Conservation (phyloP, 2,329 filamentous ascomycete species). For the Scedosporium boydii region DNA sequence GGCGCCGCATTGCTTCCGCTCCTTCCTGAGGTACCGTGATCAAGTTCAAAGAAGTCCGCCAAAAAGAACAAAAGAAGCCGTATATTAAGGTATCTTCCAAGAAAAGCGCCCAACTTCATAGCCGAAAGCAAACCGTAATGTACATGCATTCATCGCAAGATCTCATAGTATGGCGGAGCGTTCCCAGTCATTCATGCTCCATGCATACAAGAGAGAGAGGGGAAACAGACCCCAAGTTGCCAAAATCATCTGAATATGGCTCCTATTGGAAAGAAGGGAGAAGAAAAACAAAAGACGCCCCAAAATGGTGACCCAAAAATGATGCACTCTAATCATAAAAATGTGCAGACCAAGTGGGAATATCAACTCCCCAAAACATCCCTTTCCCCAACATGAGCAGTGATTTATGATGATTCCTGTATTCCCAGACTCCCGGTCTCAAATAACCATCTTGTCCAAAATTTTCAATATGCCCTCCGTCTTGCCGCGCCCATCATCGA, state of each 20-base stretch:
- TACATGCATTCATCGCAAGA: neutral
- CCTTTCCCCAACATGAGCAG: neutral
- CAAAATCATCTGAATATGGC: too few species aligned
- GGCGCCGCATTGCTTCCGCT: too few species aligned
- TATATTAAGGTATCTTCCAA: slow-evolving; percentile 1
- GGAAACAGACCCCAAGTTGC: too few species aligned
- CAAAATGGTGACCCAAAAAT: neutral
- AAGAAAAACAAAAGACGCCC: neutral
- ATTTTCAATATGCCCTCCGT: slow-evolving; percentile 54
- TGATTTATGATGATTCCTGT: neutral
- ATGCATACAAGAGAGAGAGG: too few species aligned
- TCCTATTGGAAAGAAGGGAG: neutral
- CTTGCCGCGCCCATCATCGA: slow-evolving; percentile 52
- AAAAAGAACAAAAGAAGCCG: slow-evolving; percentile 12
- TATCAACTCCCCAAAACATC: neutral
- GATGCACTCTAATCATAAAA: neutral
- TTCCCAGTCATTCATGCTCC: too few species aligned
- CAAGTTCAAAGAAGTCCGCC: too few species aligned
- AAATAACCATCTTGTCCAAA: slow-evolving; percentile 51
- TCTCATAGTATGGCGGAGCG: neutral
- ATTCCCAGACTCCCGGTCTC: neutral
- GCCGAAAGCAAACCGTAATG: neutral
- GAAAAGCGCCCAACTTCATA: neutral
- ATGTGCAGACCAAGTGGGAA: neutral
- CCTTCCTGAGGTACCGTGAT: too few species aligned